phyloP scores from a whole-genome alignment of 306 rosid genomes.

The barrel medic (Medicago truncatula) region DNA sequence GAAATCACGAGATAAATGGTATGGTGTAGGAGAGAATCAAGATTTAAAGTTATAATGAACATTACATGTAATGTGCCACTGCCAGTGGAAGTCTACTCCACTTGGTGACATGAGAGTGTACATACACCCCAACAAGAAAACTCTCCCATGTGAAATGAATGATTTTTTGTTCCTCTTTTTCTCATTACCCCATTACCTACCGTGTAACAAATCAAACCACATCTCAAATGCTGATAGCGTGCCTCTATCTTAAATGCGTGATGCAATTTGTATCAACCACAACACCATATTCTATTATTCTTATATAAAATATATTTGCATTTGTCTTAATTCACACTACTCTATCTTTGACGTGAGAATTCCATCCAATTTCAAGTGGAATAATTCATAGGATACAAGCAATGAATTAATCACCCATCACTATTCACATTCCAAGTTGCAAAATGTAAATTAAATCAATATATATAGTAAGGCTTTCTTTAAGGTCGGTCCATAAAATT shows the following conservation, averaged over 20 bases:
- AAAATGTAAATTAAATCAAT: too few species aligned
- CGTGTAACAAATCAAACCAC: slow-evolving; percentile 25
- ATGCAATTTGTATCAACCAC: background rate
- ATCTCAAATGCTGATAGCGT: slow-evolving; percentile 25
- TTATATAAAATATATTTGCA: too few species aligned
- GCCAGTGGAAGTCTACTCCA: slow-evolving; percentile 5
- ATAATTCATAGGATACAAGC: background rate
- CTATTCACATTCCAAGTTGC: too few species aligned
- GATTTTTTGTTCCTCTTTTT: slow-evolving; percentile 17
- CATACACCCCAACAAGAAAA: slow-evolving; percentile 37
- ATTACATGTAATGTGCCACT: background rate
- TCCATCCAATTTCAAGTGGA: too few species aligned
- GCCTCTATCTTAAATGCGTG: slow-evolving; percentile 31
- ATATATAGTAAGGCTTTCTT: background rate
- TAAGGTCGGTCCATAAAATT: slow-evolving; percentile 36
- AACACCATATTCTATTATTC: background rate
- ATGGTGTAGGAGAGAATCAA: background rate
- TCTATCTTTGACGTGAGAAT: too few species aligned
- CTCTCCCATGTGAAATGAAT: slow-evolving; percentile 44
- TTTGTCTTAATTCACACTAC: too few species aligned
- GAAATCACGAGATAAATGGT: too few species aligned
- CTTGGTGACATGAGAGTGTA: slow-evolving; percentile 30
- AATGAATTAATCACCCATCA: too few species aligned
- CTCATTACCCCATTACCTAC: slow-evolving; percentile 19
- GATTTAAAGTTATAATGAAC: background rate